Percentiles rank a stretch among this genome's conserved stretches.
Conservation (phyloP, 495 filamentous ascomycete genomes). For the Lasiosphaeria ovina region DNA sequence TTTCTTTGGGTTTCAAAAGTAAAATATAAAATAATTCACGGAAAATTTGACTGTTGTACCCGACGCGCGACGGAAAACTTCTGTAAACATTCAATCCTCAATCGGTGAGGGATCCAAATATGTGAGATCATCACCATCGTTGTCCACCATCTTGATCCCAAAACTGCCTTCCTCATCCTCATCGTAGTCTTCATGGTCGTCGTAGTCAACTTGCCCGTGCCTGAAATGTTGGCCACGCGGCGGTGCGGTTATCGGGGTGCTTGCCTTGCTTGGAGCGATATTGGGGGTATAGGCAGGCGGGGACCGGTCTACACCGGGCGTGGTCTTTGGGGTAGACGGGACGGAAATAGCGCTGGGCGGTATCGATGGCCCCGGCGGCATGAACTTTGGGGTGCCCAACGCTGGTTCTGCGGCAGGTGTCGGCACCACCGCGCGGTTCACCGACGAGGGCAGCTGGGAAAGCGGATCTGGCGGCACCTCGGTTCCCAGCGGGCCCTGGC, state of each 20-base stretch:
- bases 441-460: too few species aligned
- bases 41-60: neutral
- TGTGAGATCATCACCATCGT: conserved; percentile 31
- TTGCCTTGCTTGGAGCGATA: neutral
- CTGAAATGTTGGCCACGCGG: conserved; percentile 5
- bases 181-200: conserved; percentile 34
- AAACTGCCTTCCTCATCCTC: conserved; percentile 45
- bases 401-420: too few species aligned
- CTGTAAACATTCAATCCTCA: conserved; percentile 17
- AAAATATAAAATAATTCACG: neutral
- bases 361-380: too few species aligned
- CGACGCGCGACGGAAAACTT: conserved; percentile 13
- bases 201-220: conserved; percentile 3
- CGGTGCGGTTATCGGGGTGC: conserved; percentile 21
- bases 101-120: conserved; percentile 30
- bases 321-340: too few species aligned
- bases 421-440: too few species aligned
- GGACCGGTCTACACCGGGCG: too few species aligned
- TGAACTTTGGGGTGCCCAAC: too few species aligned
- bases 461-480: neutral
- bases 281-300: too few species aligned
- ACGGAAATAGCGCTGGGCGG: too few species aligned
- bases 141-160: conserved; percentile 53
- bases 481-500: neutral
- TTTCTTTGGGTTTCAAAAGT: neutral